Conservation (phyloP, 306 rosid genomes). For the Biancaea sappan region DNA sequence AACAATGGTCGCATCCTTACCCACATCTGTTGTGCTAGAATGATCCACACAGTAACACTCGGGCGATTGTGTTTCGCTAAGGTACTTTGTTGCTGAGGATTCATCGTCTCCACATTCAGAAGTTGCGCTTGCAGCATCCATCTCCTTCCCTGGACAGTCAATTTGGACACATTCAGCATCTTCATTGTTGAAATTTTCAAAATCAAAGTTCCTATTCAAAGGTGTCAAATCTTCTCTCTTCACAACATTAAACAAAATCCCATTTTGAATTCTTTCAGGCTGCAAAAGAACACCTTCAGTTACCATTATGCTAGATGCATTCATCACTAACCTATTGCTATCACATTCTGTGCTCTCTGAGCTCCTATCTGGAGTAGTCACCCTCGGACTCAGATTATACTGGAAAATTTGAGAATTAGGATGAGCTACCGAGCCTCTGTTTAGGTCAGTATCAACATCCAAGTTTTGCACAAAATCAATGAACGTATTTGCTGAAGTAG, state of each 20-base stretch:
- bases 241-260: conserved; percentile 80
- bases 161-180: conserved; percentile 71
- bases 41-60: conserved; percentile 30
- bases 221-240: conserved; percentile 75
- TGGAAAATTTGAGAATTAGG: conserved; percentile 46
- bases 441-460: conserved; percentile 63
- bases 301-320: conserved; percentile 60
- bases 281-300: conserved; percentile 91
- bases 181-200: conserved; percentile 56
- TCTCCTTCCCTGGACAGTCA: conserved; percentile 68
- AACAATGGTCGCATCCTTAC: conserved; percentile 25
- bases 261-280: conserved; percentile 82
- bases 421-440: conserved; percentile 45
- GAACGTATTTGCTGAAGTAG: conserved; percentile 78
- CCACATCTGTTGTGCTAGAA: conserved; percentile 22
- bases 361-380: conserved; percentile 55
- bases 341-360: conserved; percentile 56
- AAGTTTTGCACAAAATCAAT: conserved; percentile 77
- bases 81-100: conserved; percentile 21
- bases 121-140: conserved; percentile 58
- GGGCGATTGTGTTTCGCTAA: conserved; percentile 28
- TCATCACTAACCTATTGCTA: conserved; percentile 46
- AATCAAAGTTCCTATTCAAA: conserved; percentile 57
- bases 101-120: conserved; percentile 67
- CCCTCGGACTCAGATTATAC: conserved; percentile 55